phyloP scores from a whole-genome alignment of 1,284 basidiomycete species.

The Melampsora americana region DNA sequence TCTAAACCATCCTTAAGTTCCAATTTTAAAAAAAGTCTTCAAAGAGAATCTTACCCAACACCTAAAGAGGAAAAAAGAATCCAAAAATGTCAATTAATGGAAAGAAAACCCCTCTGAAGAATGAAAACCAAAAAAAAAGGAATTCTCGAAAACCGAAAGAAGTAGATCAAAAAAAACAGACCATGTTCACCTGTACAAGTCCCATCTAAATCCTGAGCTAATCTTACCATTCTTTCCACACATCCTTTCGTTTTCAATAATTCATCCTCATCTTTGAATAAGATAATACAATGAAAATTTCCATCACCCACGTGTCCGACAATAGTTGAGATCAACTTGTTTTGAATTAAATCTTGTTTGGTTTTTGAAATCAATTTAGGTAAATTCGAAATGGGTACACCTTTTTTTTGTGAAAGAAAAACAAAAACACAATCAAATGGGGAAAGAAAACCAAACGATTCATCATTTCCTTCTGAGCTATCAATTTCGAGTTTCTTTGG shows the following conservation, averaged over 20 bases:
- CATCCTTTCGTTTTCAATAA: slow-evolving; percentile 54
- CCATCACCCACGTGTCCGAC: slow-evolving; percentile 84
- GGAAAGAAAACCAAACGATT: too few species aligned
- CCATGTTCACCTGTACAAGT: slow-evolving; percentile 57
- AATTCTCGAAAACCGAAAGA: too few species aligned
- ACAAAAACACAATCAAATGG: neutral
- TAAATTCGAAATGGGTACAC: slow-evolving; percentile 75
- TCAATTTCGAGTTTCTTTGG: too few species aligned
- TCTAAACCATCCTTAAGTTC: neutral
- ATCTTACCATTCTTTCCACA: slow-evolving; percentile 57
- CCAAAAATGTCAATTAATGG: too few species aligned
- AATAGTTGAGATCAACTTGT: slow-evolving; percentile 65
- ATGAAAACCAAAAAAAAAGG: neutral
- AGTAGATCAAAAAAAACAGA: too few species aligned
- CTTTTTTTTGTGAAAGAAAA: neutral
- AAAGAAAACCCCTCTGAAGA: neutral
- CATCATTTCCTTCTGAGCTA: too few species aligned
- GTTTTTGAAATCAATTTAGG: slow-evolving; percentile 73
- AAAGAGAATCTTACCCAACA: slow-evolving; percentile 18
- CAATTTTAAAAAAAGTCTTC: neutral
- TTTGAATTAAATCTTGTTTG: slow-evolving; percentile 65
- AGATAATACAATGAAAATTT: slow-evolving; percentile 55
- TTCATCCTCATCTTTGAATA: slow-evolving; percentile 46
- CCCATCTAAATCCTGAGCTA: slow-evolving; percentile 57
- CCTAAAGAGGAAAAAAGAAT: neutral